Evolutionary conservation across 768 basidiomycete species (phyloP).

Genomic region (Lentinus brumalis): DNA sequence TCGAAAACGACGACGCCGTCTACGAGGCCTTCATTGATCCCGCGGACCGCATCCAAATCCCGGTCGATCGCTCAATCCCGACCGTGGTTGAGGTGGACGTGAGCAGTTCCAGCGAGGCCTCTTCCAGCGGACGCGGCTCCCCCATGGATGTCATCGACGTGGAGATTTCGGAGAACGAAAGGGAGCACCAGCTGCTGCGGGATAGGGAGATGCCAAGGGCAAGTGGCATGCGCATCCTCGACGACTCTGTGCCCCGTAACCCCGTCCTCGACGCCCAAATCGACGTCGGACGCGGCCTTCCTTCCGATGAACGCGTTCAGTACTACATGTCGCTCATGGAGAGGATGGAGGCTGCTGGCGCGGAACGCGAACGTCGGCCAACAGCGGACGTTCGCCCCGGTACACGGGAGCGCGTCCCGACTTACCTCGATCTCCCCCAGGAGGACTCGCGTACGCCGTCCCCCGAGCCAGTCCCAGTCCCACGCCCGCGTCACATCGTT

Average conservation of each 20-base stretch:
- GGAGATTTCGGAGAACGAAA: conserved; percentile 36
- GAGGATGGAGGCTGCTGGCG: not conserved
- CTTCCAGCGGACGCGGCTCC: conserved; percentile 49
- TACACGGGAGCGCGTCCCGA: conserved; percentile 12
- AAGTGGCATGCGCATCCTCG: not conserved
- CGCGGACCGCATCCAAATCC: conserved; percentile 16
- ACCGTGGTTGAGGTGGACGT: conserved; percentile 19
- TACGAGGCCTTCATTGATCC: conserved; percentile 65
- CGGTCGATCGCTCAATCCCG: conserved; percentile 4
- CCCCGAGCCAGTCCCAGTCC: conserved; percentile 9
- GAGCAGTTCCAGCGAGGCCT: conserved; percentile 41
- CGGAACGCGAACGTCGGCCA: not conserved
- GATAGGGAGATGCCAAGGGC: not conserved
- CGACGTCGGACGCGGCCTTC: conserved; percentile 6
- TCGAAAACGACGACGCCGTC: conserved; percentile 53
- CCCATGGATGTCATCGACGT: conserved; percentile 50
- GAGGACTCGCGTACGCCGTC: conserved; percentile 8
- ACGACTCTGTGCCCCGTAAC: conserved; percentile 8
- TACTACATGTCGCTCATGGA: conserved; percentile 9
- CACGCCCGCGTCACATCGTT: not conserved
- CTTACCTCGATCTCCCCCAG: conserved; percentile 10
- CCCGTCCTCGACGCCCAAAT: conserved; percentile 11
- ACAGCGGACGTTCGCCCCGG: conserved; percentile 1
- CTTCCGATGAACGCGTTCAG: conserved; percentile 4
- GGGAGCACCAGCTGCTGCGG: not conserved